Evolutionary conservation across 768 basidiomycete genomes (phyloP), one percentile per base, ranked within the genome.

Genomic region (Rubroboletus pulcherrimus): DNA sequence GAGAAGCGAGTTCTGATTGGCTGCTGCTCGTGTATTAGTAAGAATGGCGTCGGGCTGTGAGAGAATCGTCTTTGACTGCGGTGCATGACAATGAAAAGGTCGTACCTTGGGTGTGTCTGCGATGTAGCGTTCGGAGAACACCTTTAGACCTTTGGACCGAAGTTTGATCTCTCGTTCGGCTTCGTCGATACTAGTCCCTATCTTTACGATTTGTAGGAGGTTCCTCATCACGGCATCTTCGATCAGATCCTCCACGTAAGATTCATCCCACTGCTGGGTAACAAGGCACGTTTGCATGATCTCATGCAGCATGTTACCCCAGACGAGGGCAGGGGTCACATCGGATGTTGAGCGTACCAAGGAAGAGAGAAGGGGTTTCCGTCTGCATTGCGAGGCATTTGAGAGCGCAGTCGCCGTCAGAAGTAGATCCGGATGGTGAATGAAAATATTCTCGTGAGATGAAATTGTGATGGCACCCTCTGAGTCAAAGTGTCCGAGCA

Each of bases 221-320:
- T 78, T 76, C 33, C 75, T 76, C 29, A 72, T 67, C 6, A 89
- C 75, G 3, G 77, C 79, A 42, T 81, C 74, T 41, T 83, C 82
- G 48, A 88, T 85, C 58, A 79, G 74, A 24, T 74, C 72, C 17
- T 87, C 79, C 5, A 93, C 74, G 73, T 81, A 89, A 15, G 65
- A 62, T 39, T 82, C 75, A 39, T 85, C 84, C 89, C 89, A 93
- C 19, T 72, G 72, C 7, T 76, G 73, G 43, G 80, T 77, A 24
- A 67, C 69, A 49, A 98, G 74, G 61, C 91, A 93, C 0, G 78
- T 74, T 67, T 98, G 94, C 75, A 97, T 83, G 34, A 98, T 86
- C 60, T 93, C 87, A 63, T 99, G 97, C 6, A 97, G 79, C 71
- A 98, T 85, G 63, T 88, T 97, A 37, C 97, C 97, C 85, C 93